Percentiles rank a stretch among this genome's conserved stretches.
Conservation (phyloP, 305 asterid species). For the Plantago lanceolata region DNA sequence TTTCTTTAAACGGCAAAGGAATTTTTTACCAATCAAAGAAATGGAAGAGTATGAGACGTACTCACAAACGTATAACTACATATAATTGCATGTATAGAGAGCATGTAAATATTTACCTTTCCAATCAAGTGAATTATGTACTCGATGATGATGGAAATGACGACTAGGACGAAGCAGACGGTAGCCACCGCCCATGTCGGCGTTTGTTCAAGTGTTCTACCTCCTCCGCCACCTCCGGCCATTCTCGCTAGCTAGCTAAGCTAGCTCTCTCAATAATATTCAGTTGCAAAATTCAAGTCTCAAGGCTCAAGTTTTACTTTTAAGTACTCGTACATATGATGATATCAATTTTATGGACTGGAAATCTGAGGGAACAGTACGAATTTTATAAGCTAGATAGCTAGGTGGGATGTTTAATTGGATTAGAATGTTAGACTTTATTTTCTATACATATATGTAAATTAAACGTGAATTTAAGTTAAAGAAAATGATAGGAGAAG, state of each 20-base stretch:
- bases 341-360: background rate
- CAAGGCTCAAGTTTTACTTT: too few species aligned
- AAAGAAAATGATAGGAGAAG: background rate
- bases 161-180: slow-evolving; percentile 60
- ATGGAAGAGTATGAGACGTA: too few species aligned
- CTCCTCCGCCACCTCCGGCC: slow-evolving; percentile 74
- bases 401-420: background rate
- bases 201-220: slow-evolving; percentile 63
- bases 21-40: too few species aligned
- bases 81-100: background rate
- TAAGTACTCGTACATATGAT: too few species aligned
- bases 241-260: slow-evolving; percentile 23
- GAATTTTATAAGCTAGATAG: background rate
- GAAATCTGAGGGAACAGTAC: background rate
- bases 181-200: slow-evolving; percentile 90
- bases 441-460: background rate
- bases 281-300: too few species aligned
- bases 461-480: background rate
- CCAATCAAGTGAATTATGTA: slow-evolving; percentile 63
- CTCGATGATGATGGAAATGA: slow-evolving; percentile 59
- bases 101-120: slow-evolving; percentile 33
- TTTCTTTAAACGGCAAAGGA: too few species aligned
- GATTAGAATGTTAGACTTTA: slow-evolving; percentile 6
- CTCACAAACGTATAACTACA: too few species aligned
- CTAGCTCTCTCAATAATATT: background rate